These are phyloP conservation scores for Saccharum hybrid DNA, from an alignment of 202 grass and related monocot species.

Conservation along the genomic window DNA sequence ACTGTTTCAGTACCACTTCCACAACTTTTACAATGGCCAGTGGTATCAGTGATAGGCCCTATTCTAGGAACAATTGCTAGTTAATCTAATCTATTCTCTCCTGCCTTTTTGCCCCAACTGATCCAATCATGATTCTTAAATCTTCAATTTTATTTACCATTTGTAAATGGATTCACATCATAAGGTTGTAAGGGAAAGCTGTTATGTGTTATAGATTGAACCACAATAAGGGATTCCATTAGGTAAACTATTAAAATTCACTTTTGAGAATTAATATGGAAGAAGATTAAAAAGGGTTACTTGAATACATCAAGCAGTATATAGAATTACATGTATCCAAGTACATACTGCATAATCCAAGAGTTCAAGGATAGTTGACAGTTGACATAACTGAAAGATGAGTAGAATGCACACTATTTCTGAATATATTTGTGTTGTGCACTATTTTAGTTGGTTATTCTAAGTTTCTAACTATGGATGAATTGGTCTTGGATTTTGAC, in stretches of 20 bases:
- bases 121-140: conserved; percentile 8
- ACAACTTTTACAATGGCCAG: conserved; percentile 15
- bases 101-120: background rate
- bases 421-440: background rate
- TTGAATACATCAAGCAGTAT: conserved; percentile 4
- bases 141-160: conserved; percentile 5
- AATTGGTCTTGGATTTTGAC: background rate
- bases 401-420: background rate
- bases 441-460: conserved; percentile 7
- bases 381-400: background rate
- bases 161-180: background rate
- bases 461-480: conserved; percentile 4
- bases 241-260: conserved; percentile 21
- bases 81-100: background rate
- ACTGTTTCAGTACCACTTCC: conserved; percentile 8
- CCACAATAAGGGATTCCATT: conserved; percentile 5
- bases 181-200: background rate
- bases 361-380: conserved; percentile 21
- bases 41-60: background rate
- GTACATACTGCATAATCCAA: conserved; percentile 20
- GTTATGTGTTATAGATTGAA: background rate
- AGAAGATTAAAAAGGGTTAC: background rate
- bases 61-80: conserved; percentile 7
- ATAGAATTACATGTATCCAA: background rate
- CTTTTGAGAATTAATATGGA: background rate